phyloP scores from a whole-genome alignment of 2,329 filamentous ascomycete genomes.

The Drechslerella coelobrocha region DNA sequence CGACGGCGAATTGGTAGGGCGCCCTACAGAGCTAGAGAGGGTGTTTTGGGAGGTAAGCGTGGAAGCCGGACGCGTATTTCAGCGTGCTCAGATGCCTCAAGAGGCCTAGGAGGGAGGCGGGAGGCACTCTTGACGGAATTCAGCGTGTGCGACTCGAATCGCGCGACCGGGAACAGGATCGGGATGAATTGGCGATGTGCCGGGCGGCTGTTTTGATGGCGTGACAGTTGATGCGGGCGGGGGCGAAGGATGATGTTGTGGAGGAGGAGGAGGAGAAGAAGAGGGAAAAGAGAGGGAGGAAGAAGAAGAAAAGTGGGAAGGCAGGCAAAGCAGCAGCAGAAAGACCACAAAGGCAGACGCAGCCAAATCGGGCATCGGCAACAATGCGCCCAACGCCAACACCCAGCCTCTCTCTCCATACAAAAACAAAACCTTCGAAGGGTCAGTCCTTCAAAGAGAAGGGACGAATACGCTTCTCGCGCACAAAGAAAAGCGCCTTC shows the following conservation, averaged over 20 bases:
- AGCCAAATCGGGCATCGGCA: slow-evolving; percentile 35
- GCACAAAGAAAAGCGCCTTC: no score
- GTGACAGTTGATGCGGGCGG: slow-evolving; percentile 8
- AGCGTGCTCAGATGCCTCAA: slow-evolving; percentile 36
- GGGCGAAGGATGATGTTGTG: slow-evolving; percentile 20
- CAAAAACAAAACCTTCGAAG: background rate
- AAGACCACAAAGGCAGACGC: slow-evolving; percentile 25
- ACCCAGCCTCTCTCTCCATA: slow-evolving; percentile 16
- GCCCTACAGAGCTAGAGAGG: background rate
- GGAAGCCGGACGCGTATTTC: slow-evolving; percentile 46
- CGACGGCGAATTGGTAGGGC: background rate
- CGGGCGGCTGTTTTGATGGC: slow-evolving; percentile 28
- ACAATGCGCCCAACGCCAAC: slow-evolving; percentile 44
- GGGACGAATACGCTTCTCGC: no score
- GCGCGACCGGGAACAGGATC: slow-evolving; percentile 28
- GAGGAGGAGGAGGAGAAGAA: slow-evolving; percentile 25
- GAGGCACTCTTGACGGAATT: slow-evolving; percentile 14
- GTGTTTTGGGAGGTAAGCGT: slow-evolving; percentile 28
- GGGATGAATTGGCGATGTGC: slow-evolving; percentile 15
- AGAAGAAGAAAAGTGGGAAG: slow-evolving; percentile 45
- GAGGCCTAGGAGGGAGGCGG: slow-evolving; percentile 20
- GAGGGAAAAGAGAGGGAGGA: slow-evolving; percentile 18
- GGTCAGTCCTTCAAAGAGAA: background rate
- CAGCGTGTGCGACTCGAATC: slow-evolving; percentile 43
- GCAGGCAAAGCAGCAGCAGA: slow-evolving; percentile 21